Evolutionary conservation across 176 grass and related monocot genomes (phyloP).

Genomic region (Rhynchospora tenuis): DNA sequence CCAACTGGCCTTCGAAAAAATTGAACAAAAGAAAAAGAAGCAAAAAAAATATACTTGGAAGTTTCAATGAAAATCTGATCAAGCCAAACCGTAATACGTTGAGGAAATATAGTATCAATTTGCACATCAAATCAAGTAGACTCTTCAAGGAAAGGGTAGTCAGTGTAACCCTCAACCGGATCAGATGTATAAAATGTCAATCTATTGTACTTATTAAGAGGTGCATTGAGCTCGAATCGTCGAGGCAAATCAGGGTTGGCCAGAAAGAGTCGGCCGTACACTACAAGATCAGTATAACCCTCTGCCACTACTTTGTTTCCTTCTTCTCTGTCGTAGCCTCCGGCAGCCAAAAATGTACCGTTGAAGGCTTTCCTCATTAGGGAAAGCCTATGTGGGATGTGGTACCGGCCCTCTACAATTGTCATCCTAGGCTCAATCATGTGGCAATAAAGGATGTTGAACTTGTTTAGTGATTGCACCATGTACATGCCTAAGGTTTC

Average conservation of each 20-base stretch:
- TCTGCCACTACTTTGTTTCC: slow-evolving; percentile 34
- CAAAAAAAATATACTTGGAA: not conserved
- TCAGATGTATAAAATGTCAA: slow-evolving; percentile 37
- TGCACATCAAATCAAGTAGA: not conserved
- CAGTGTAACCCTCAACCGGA: slow-evolving; percentile 37
- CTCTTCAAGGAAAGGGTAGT: slow-evolving; percentile 28
- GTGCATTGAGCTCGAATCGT: slow-evolving; percentile 17
- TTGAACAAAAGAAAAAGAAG: not conserved
- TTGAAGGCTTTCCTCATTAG: slow-evolving; percentile 35
- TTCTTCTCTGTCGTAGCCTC: slow-evolving; percentile 40
- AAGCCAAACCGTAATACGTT: not conserved
- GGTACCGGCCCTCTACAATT: not conserved
- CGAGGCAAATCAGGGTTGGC: slow-evolving; percentile 37
- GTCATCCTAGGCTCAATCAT: slow-evolving; percentile 30
- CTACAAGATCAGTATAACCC: slow-evolving; percentile 35
- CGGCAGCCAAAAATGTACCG: slow-evolving; percentile 28
- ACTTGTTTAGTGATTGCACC: slow-evolving; percentile 23
- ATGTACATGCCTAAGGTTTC: slow-evolving; percentile 23
- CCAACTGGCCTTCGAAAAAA: too few species aligned
- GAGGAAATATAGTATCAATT: not conserved
- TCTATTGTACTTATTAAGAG: slow-evolving; percentile 37
- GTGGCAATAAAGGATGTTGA: slow-evolving; percentile 30
- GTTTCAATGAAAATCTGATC: not conserved
- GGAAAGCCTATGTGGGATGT: slow-evolving; percentile 26
- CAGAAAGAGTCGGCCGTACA: slow-evolving; percentile 28